phyloP scores from a whole-genome alignment of 2,329 filamentous ascomycete species.

The Colletotrichum sp. region DNA sequence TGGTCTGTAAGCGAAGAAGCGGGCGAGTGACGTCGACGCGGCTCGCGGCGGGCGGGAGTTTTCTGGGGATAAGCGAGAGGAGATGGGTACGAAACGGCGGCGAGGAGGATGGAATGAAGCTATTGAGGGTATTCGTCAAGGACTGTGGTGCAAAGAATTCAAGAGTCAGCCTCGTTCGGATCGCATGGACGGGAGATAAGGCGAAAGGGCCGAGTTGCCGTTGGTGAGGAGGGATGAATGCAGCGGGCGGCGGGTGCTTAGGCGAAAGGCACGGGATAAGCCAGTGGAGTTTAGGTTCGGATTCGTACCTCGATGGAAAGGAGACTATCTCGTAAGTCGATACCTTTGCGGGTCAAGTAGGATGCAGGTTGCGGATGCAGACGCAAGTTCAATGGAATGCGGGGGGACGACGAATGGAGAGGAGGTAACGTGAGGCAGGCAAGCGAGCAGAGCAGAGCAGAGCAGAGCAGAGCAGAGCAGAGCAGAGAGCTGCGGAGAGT shows the following conservation, averaged over 20 bases:
- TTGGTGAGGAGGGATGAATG: slow-evolving; percentile 8
- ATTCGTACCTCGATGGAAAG: slow-evolving; percentile 10
- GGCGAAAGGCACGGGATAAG: slow-evolving; percentile 13
- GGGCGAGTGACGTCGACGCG: slow-evolving; percentile 16
- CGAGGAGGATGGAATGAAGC: slow-evolving; percentile 12
- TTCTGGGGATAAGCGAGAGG: not conserved
- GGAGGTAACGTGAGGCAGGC: not conserved
- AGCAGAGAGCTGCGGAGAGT: not conserved
- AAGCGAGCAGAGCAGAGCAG: not conserved
- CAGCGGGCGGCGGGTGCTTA: slow-evolving; percentile 4
- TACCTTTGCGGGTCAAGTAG: not conserved
- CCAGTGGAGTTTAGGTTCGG: slow-evolving; percentile 2
- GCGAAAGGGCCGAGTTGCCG: slow-evolving; percentile 4
- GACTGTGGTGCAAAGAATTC: not conserved
- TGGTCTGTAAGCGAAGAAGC: slow-evolving; percentile 25
- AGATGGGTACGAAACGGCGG: not conserved
- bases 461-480: not conserved
- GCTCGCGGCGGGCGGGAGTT: slow-evolving; percentile 8
- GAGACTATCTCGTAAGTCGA: not conserved
- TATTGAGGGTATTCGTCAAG: slow-evolving; percentile 10
- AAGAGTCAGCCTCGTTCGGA: slow-evolving; percentile 14
- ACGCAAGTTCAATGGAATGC: not conserved
- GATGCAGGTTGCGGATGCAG: not conserved
- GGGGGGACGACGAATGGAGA: slow-evolving; percentile 1
- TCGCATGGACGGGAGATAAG: slow-evolving; percentile 13